Evolutionary conservation across 148 eudicot genomes (phyloP).

Genomic region (Camellia granthamiana): DNA sequence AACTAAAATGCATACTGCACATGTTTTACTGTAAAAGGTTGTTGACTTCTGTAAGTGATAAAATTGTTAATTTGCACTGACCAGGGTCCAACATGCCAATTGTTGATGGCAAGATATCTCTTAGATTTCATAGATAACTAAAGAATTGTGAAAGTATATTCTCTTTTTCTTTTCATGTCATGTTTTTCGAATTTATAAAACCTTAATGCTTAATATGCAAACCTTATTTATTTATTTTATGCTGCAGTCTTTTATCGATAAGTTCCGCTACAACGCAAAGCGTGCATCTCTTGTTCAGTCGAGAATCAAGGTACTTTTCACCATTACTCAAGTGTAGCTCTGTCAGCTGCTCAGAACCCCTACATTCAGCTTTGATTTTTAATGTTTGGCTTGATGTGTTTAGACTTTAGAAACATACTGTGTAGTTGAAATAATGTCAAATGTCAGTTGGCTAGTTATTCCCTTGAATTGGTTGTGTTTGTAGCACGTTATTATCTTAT

Average conservation of each 20-base stretch:
- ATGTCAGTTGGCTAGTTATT: constrained; percentile 1
- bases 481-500: not conserved
- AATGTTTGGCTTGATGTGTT: not conserved
- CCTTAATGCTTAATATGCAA: constrained; percentile 9
- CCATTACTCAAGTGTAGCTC: not conserved
- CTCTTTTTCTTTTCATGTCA: constrained; percentile 12
- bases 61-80: not conserved
- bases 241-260: constrained; percentile 89
- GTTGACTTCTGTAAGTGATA: constrained; percentile 5
- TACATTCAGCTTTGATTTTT: not conserved
- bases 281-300: constrained; percentile 99
- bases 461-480: not conserved
- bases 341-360: constrained; percentile 10
- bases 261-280: constrained; percentile 97
- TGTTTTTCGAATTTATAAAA: not conserved
- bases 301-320: constrained; percentile 76
- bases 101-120: not conserved
- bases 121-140: not conserved
- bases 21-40: not conserved
- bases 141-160: not conserved
- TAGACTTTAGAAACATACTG: not conserved
- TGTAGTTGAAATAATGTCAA: not conserved
- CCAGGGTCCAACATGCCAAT: not conserved
- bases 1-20: not conserved
- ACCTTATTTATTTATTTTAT: constrained; percentile 1